Evolutionary conservation across 805 yeast species (phyloP), one percentile per base, ranked within the genome.

Genomic region (Kockiozyma suomiensis): DNA sequence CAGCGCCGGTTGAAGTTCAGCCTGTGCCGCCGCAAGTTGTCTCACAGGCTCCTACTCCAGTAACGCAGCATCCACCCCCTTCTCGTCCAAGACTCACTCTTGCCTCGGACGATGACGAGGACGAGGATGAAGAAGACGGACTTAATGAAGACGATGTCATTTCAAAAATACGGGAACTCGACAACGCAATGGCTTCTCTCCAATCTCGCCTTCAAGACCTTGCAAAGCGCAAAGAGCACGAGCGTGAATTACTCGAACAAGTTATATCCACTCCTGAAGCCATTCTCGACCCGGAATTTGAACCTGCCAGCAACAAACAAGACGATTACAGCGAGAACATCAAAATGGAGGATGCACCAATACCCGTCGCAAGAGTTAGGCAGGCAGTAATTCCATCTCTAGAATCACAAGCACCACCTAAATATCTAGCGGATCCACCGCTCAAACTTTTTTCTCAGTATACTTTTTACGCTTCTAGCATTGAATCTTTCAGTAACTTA

Each of bases 121-220:
- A 58, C 15, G 65, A 59, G 12, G 65, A 62, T 12, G 66, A 62
- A 19, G 66, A 61, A 37, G 66, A 62, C n/a, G 64, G 65, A 7
- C 54, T 62, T 10, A 58, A 62, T 37, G 66, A 55, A 28, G 48
- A 45, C n/a, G 66, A 62, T 25, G 66, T 62, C 4, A 54, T 32
- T 33, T 43, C 56, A 4, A 55, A 56, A 28, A 62, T 62, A 57
- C 28, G 43, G 13, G 61, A 56, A 19, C 6, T 62, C n/a, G 57
- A 56, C 28, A 15, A 3, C 8, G 45, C 50, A 15, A 62, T 62
- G 37, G 40, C 42, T 2, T 10, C 46, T 3, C 40, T 60, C 2
- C 59, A 59, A 28, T 19, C 50, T 13, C 53, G 59, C 1, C 47
- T 62, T 19, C 30, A 25, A 10, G 54, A 52, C 21, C 17, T 62